A percentile compares a stretch with the other conserved stretches of the same genome.
Evolutionary conservation across 495 filamentous ascomycete species (phyloP).

Genomic region (Terfezia claveryi): DNA sequence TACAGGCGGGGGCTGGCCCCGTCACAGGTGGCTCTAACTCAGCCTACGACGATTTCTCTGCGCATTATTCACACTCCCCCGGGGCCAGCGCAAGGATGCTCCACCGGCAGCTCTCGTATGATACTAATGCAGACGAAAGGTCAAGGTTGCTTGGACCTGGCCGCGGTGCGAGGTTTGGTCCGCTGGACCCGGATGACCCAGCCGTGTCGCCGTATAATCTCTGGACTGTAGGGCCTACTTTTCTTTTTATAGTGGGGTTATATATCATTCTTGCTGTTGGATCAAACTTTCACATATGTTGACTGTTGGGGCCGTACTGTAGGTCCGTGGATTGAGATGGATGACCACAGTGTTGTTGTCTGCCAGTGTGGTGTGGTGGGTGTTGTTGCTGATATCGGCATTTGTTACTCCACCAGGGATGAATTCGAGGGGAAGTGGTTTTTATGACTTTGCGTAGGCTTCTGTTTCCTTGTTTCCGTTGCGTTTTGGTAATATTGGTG

Average conservation of each 20-base stretch:
- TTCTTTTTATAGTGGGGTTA: neutral
- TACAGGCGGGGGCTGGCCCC: too few relatives aligned
- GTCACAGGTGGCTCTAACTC: neutral
- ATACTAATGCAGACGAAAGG: neutral
- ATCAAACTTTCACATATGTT: too few relatives aligned
- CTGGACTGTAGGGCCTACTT: conserved; percentile 37
- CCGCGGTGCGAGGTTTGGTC: neutral
- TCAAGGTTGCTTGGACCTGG: neutral
- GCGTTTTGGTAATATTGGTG: neutral
- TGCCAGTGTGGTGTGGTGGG: conserved; percentile 76
- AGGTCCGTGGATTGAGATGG: conserved; percentile 40
- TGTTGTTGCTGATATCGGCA: conserved; percentile 56
- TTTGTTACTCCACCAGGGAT: conserved; percentile 77
- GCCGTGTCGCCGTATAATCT: conserved; percentile 94
- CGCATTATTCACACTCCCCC: neutral
- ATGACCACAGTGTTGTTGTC: conserved; percentile 49
- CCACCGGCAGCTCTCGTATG: neutral
- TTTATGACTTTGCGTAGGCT: conserved; percentile 48
- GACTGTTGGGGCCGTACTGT: neutral
- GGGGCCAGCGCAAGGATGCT: neutral
- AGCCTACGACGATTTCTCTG: neutral
- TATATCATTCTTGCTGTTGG: neutral
- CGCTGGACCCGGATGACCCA: conserved; percentile 72
- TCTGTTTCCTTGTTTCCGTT: conserved; percentile 6
- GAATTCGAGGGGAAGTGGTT: conserved; percentile 68